Percentiles rank a stretch among this genome's conserved stretches.
phyloP scores from a whole-genome alignment of 1,139 yeast species.

The Suhomyces maxii region DNA sequence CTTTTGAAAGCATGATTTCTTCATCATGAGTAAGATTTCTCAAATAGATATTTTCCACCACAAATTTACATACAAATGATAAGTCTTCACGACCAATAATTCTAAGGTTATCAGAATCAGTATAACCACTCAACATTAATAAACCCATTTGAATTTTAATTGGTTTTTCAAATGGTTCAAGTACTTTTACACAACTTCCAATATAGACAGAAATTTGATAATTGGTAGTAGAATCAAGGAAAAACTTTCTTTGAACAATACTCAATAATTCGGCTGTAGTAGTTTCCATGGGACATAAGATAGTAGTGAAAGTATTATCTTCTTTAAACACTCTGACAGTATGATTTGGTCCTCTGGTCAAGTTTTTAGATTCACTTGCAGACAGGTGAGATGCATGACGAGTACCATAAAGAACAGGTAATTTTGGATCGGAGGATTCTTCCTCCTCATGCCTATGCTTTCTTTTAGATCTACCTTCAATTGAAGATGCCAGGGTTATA shows the following conservation, averaged over 20 bases:
- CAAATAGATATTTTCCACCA: slow-evolving; percentile 69
- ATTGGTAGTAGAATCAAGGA: slow-evolving; percentile 66
- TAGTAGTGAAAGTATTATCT: slow-evolving; percentile 81
- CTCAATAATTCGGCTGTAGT: slow-evolving; percentile 74
- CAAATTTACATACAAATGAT: slow-evolving; percentile 81
- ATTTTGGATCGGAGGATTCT: slow-evolving; percentile 7
- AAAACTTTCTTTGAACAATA: slow-evolving; percentile 72
- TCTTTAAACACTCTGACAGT: slow-evolving; percentile 72
- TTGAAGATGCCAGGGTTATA: slow-evolving; percentile 7
- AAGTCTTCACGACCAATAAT: slow-evolving; percentile 87
- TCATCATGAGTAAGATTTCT: slow-evolving; percentile 68
- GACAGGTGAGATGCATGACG: slow-evolving; percentile 28
- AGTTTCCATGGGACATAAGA: slow-evolving; percentile 72
- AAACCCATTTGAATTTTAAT: slow-evolving; percentile 74
- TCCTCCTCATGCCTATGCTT: slow-evolving; percentile 1
- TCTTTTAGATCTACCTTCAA: slow-evolving; percentile 3
- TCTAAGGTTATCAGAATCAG: slow-evolving; percentile 69
- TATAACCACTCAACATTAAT: slow-evolving; percentile 76
- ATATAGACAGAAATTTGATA: slow-evolving; percentile 78
- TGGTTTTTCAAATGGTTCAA: slow-evolving; percentile 76
- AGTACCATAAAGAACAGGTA: slow-evolving; percentile 43
- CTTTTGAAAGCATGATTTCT: slow-evolving; percentile 61
- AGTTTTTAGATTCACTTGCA: slow-evolving; percentile 14
- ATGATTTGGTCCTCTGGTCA: slow-evolving; percentile 41
- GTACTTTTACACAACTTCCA: slow-evolving; percentile 75